Base-by-base conservation (phyloP, 345 rosid genomes). In the Hibiscus tridactylites region DNA sequence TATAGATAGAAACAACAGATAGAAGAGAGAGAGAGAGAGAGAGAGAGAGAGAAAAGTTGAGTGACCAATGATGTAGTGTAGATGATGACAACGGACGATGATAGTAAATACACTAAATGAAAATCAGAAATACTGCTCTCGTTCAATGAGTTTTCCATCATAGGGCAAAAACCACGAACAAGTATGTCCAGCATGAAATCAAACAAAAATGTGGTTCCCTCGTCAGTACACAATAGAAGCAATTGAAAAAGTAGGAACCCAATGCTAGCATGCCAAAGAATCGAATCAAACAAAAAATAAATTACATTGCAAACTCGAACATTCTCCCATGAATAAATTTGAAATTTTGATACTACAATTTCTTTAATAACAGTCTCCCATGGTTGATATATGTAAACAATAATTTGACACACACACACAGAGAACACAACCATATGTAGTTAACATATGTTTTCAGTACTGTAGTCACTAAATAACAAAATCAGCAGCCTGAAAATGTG, bases 11-110 rank as follows among this genome's bases (percentile, higher is more conserved):
- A 31, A 31, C 35, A 3, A 39, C 9, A 39, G 44, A 39, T 39
- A 8, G 44, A 9, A 42, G 68, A 7, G 67, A 33, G 72, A 39
- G 9, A 39, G 37, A 33, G 6, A 33, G 33, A 76, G 49, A 6
- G 42, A 37, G 42, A 37, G 42, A 37, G 9, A 35, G 39, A 35
- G 1, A 82, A 52, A 91, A 44, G 13, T 44, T 75, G 96, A 91
- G 79, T 44, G 3, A 44, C 75, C 75, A 65, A 44, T 44, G 57
- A 46, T 72, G 3, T 17, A 37, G 35, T 39, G 44, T 39, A 59
- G 7, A 26, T 11, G 50, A 13, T 0, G 50, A 63, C 67, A 63
- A 53, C 29, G 12, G 69, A 39, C 65, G 73, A 75, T 52, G 69
- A 76, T 26, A 44, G 60, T 68, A 65, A 64, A 52, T 1, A 71